Evolutionary conservation across 2,329 filamentous ascomycete genomes (phyloP).

Genomic region (Bertia moriformis): DNA sequence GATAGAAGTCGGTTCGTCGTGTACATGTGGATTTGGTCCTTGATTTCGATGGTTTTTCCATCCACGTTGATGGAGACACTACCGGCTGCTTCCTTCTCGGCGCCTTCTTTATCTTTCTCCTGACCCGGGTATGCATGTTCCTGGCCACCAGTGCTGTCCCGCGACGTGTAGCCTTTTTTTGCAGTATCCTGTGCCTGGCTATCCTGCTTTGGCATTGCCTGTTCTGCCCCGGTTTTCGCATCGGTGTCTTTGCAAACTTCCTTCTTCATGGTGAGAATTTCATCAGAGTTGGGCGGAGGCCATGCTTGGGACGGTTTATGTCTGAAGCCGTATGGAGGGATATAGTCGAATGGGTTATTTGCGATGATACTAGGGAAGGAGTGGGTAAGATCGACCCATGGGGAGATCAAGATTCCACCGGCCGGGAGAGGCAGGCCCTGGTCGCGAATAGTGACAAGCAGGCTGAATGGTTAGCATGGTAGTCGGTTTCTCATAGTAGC

Average conservation of each 20-base stretch:
- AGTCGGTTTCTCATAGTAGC: not conserved
- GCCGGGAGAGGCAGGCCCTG: conserved; percentile 73
- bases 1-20: conserved; percentile 71
- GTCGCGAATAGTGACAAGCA: conserved; percentile 71
- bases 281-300: conserved; percentile 77
- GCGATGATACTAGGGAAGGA: conserved; percentile 81
- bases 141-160: too few species aligned
- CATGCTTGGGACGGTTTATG: conserved; percentile 81
- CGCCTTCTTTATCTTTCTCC: not conserved
- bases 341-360: conserved; percentile 68
- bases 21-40: conserved; percentile 73
- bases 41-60: conserved; percentile 57
- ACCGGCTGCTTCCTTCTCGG: not conserved
- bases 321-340: conserved; percentile 74
- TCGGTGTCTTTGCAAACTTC: conserved; percentile 25
- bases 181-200: not conserved
- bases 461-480: too few species aligned
- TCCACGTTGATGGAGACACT: conserved; percentile 55
- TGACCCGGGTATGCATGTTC: not conserved
- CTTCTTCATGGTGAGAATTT: conserved; percentile 39
- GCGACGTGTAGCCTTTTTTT: not conserved
- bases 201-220: not conserved
- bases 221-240: not conserved
- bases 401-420: conserved; percentile 78
- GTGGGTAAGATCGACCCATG: conserved; percentile 91